A percentile compares a stretch with the other conserved stretches of the same genome.
phyloP scores from a whole-genome alignment of 495 filamentous ascomycete genomes.

The Xylaria castorea region DNA sequence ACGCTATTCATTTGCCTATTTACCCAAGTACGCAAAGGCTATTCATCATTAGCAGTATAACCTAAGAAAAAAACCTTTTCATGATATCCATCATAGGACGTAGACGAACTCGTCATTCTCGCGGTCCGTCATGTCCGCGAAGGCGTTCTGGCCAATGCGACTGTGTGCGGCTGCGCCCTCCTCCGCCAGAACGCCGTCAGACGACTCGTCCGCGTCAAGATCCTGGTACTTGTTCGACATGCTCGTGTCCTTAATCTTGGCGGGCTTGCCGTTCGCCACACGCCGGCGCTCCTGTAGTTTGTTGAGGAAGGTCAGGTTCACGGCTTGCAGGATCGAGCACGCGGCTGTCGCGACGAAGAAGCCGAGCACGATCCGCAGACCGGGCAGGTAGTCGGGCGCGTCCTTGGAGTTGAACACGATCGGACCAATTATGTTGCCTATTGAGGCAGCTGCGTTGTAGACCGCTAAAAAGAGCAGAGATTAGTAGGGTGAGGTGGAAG shows the following conservation, averaged over 20 bases:
- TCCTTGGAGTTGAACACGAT: conserved; percentile 67
- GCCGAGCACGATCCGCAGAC: conserved; percentile 59
- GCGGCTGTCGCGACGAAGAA: conserved; percentile 62
- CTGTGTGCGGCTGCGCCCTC: conserved; percentile 35
- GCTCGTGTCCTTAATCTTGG: conserved; percentile 60
- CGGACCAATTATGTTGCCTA: conserved; percentile 73
- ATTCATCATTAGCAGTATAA: neutral
- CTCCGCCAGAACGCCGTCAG: conserved; percentile 32
- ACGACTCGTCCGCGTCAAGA: conserved; percentile 1
- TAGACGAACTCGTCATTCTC: conserved; percentile 74
- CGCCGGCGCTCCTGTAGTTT: conserved; percentile 57
- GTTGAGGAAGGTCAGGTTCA: conserved; percentile 60
- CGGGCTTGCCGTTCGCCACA: conserved; percentile 63
- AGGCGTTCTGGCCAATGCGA: conserved; percentile 49
- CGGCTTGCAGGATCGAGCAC: conserved; percentile 58
- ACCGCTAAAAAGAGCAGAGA: conserved; percentile 37
- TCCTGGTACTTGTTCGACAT: conserved; percentile 52
- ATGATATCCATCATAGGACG: conserved; percentile 54
- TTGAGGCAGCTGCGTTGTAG: conserved; percentile 65
- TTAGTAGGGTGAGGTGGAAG: neutral
- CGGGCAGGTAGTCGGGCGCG: conserved; percentile 65
- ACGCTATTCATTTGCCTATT: neutral
- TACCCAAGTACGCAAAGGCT: neutral
- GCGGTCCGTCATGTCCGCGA: conserved; percentile 64
- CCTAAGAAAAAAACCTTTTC: neutral